Conservation (phyloP, 306 rosid species). For the Ormosia semicastrata region DNA sequence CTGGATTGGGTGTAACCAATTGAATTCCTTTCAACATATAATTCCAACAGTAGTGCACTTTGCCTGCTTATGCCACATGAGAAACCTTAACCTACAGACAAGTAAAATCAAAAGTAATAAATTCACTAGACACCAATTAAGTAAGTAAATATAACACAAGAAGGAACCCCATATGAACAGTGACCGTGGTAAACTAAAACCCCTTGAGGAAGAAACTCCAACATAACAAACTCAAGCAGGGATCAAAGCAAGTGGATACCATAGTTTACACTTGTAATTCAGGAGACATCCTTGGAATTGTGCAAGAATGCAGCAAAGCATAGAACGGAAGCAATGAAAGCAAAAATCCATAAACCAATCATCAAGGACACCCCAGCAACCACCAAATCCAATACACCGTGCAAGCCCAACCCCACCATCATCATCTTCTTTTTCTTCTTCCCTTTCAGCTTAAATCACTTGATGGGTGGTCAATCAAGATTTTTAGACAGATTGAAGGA, state of each 20-base stretch:
- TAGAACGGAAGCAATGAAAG: constrained; percentile 53
- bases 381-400: constrained; percentile 44
- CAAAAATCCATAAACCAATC: constrained; percentile 49
- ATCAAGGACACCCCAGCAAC: constrained; percentile 54
- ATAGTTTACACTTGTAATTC: constrained; percentile 7
- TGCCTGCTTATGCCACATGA: neutral
- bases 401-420: constrained; percentile 23
- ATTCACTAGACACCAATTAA: neutral
- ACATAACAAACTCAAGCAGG: no score
- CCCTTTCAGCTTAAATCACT: neutral
- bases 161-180: neutral
- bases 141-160: neutral
- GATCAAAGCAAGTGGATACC: neutral
- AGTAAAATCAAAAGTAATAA: neutral
- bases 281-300: constrained; percentile 44
- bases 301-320: constrained; percentile 59
- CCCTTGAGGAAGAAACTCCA: no score
- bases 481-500: neutral
- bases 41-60: neutral
- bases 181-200: no score
- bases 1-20: no score
- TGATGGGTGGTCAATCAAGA: neutral
- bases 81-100: neutral
- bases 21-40: no score
- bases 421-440: neutral